Conservation (phyloP, 768 basidiomycete species). For the Boletus coccyginus region DNA sequence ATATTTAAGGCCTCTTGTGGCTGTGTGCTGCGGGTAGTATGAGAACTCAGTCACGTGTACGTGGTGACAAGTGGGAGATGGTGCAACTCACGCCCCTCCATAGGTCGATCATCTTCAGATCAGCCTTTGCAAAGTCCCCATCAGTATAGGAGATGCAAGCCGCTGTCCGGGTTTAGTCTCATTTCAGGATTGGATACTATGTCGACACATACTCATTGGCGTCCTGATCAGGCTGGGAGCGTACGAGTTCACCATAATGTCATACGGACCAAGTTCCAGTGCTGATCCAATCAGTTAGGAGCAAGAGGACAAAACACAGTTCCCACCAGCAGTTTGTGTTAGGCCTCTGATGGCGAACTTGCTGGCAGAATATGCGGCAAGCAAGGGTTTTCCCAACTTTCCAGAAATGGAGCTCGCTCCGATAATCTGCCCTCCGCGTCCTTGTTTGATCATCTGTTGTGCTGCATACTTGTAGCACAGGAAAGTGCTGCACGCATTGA, state of each 20-base stretch:
- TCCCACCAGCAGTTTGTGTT: conserved; percentile 36
- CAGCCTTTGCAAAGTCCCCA: background rate
- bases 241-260: conserved; percentile 39
- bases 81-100: background rate
- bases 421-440: conserved; percentile 52
- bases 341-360: conserved; percentile 41
- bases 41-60: too few relatives aligned
- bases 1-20: conserved; percentile 5
- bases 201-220: conserved; percentile 21
- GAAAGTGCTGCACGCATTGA: conserved; percentile 56
- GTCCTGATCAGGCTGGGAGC: conserved; percentile 35
- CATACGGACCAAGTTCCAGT: conserved; percentile 28
- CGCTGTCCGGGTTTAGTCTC: background rate
- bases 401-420: conserved; percentile 29
- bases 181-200: background rate
- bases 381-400: background rate
- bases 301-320: background rate
- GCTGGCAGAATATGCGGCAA: conserved; percentile 28
- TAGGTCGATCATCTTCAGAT: background rate
- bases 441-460: conserved; percentile 53
- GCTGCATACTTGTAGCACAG: conserved; percentile 63
- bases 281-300: background rate
- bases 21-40: background rate
- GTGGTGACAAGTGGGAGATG: background rate
- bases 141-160: background rate